A percentile compares a stretch with the other conserved stretches of the same genome.
Evolutionary conservation across 1,139 yeast species (phyloP).

Genomic region (Spencermartinsiella ligniputridi): DNA sequence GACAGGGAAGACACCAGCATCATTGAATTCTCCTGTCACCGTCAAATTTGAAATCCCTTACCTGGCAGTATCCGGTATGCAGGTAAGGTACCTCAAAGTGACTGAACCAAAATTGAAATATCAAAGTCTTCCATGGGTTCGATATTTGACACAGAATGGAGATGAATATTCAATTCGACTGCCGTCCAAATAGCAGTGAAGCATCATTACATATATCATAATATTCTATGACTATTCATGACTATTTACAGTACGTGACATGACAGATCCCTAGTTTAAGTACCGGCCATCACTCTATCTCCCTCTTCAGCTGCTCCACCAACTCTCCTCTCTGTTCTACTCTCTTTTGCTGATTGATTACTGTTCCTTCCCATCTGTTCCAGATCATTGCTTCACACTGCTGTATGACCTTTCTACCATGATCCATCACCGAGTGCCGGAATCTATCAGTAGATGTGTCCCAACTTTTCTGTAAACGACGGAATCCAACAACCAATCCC

Average conservation of each 20-base stretch:
- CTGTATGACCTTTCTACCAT: slow-evolving; percentile 22
- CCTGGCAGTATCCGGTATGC: slow-evolving; percentile 89
- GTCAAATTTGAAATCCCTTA: slow-evolving; percentile 93
- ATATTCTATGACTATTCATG: too few relatives aligned
- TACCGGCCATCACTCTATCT: too few relatives aligned
- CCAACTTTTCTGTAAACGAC: slow-evolving; percentile 36
- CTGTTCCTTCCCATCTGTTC: slow-evolving; percentile 33
- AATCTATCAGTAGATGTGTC: slow-evolving; percentile 26
- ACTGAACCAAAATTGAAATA: slow-evolving; percentile 84
- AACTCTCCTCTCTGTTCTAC: slow-evolving; percentile 20
- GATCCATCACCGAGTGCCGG: slow-evolving; percentile 24
- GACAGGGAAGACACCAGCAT: slow-evolving; percentile 10
- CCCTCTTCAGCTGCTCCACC: slow-evolving; percentile 18
- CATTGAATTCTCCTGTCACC: slow-evolving; percentile 38
- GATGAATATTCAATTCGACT: slow-evolving; percentile 76
- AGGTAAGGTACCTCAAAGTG: slow-evolving; percentile 84
- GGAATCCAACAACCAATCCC: slow-evolving; percentile 36
- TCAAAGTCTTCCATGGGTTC: slow-evolving; percentile 90
- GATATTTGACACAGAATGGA: slow-evolving; percentile 87
- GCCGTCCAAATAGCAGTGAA: slow-evolving; percentile 13
- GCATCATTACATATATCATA: neutral
- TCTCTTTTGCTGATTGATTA: slow-evolving; percentile 24
- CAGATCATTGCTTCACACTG: slow-evolving; percentile 25
- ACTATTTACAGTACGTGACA: too few relatives aligned
- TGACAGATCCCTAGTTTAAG: too few relatives aligned